Conservation (phyloP, 371 early-diverging fungal species). For the Pancytospora philotis region DNA sequence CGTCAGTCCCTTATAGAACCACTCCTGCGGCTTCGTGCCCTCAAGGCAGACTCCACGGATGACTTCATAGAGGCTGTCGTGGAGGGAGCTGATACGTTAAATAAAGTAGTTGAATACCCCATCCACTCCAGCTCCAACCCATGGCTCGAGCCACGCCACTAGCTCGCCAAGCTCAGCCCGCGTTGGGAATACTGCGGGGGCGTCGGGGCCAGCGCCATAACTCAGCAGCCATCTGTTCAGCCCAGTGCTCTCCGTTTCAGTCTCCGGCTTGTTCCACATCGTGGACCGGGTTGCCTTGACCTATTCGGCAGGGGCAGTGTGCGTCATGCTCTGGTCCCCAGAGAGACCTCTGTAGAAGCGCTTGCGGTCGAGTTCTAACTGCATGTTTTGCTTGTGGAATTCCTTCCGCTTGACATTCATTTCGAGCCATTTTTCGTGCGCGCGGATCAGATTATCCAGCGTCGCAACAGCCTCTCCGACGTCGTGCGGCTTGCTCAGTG, state of each 20-base stretch:
- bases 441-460: neutral
- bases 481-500: neutral
- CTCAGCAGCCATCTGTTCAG: neutral
- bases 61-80: neutral
- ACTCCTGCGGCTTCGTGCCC: neutral
- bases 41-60: neutral
- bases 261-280: neutral
- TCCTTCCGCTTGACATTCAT: neutral
- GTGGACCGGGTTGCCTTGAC: neutral
- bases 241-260: neutral
- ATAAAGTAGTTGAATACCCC: slow-evolving; percentile 8
- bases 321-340: neutral
- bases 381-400: neutral
- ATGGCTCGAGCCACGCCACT: neutral
- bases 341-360: neutral
- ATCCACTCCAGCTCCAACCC: neutral
- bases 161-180: neutral
- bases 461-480: neutral
- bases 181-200: neutral
- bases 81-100: neutral
- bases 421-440: neutral
- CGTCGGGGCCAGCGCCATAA: neutral
- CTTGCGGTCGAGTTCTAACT: neutral
- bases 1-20: slow-evolving; percentile 28
- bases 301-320: neutral